Base-by-base conservation (phyloP, 768 basidiomycete species). In the Mycena vitilis region DNA sequence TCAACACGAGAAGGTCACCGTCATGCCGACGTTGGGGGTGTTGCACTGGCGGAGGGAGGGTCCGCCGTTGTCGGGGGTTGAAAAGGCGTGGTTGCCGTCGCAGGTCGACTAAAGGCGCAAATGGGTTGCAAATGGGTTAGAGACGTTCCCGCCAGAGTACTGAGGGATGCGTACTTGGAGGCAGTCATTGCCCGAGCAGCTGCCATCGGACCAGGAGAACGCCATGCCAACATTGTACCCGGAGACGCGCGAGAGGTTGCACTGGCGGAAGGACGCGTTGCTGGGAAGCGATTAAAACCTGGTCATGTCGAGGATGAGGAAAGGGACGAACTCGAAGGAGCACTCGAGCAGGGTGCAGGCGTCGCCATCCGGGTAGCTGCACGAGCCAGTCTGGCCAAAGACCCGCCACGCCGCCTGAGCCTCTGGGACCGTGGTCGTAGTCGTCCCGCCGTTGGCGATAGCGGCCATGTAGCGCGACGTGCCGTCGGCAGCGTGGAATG, bases 1-100 rank as follows among this genome's bases (percentile, higher is more conserved):
- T 53, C 30, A 53, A 53, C 52, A 53, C 18, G 52, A 53, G 52
- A 53, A 53, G 30, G 52, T 53, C n/a, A 53, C 52, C 52, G 52
- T 36, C 51, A 52, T 52, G 11, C 51, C 51, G 30, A 52, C 51
- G 51, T 52, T 52, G 15, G 51, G 51, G 12, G 52, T 53, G 52
- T 53, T 53, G 52, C 52, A 53, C 36, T 53, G 52, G 34, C 52
- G 52, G 52, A 53, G 30, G 52, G 52, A 53, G n/a, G 52, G 34
- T 53, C 52, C 52, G 52, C 30, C 52, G 36, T 53, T 53, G 34
- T 36, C 36, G 18, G 52, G 34, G 10, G 52, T 53, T 8, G 52
- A 53, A 20, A 53, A 53, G 18, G 52, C 52, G 36, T 34, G 52
- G 30, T 53, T 34, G 30, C 52, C 52, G 16, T 53, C 16, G 20